Evolutionary conservation across 2,329 filamentous ascomycete species (phyloP).

Genomic region (Incumbomyces delicatus): DNA sequence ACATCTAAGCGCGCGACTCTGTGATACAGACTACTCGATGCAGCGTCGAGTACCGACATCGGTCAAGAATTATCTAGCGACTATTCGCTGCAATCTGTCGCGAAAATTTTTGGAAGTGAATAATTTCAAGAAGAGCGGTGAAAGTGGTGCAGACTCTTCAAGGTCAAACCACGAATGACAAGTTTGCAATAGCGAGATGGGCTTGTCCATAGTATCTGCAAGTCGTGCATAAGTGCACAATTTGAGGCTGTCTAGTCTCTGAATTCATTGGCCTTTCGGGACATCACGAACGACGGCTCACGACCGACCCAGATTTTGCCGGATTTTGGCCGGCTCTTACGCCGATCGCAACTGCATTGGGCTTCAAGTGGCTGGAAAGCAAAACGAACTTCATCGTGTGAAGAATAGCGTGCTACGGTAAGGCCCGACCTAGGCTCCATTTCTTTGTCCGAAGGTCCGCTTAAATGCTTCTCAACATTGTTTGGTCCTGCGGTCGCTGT

Average conservation of each 20-base stretch:
- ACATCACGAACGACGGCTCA: too few relatives aligned
- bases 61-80: not conserved
- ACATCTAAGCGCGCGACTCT: constrained; percentile 3
- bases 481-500: not conserved
- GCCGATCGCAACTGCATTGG: too few relatives aligned
- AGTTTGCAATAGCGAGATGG: not conserved
- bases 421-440: not conserved
- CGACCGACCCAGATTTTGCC: not conserved
- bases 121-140: constrained; percentile 3
- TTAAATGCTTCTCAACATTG: not conserved
- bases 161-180: constrained; percentile 3
- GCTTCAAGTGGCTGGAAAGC: too few relatives aligned
- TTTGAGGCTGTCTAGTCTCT: too few relatives aligned
- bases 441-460: not conserved
- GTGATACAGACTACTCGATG: constrained; percentile 8
- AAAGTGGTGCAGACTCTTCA: constrained; percentile 2
- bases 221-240: constrained; percentile 6
- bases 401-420: not conserved
- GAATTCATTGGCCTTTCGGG: too few relatives aligned
- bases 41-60: constrained; percentile 1
- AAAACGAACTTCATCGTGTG: not conserved
- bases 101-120: not conserved
- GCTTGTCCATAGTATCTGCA: constrained; percentile 1
- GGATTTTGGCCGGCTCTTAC: not conserved
- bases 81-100: constrained; percentile 4